phyloP scores from a whole-genome alignment of 805 yeast species.

The Candida michaelii region DNA sequence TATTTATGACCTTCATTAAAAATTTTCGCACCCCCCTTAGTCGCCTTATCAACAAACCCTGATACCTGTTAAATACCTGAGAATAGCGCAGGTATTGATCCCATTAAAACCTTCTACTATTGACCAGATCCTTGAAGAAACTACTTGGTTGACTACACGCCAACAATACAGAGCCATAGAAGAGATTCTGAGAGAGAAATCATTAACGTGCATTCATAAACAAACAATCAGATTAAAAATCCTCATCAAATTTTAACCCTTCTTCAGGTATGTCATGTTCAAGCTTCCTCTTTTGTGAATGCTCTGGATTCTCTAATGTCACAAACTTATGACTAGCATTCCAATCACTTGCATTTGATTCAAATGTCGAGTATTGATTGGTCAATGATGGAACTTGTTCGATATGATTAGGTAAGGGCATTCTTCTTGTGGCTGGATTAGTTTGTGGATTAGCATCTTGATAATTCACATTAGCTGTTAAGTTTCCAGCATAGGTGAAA shows the following conservation, averaged over 20 bases:
- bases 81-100: too few species aligned
- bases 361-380: slow-evolving; percentile 43
- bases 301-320: background rate
- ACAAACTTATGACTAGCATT: background rate
- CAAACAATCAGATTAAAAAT: slow-evolving; percentile 40
- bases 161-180: too few species aligned
- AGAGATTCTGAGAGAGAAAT: too few species aligned
- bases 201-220: slow-evolving; percentile 1
- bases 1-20: slow-evolving; percentile 1
- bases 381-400: slow-evolving; percentile 46
- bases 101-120: too few species aligned
- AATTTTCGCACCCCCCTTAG: slow-evolving; percentile 2
- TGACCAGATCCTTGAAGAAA: too few species aligned
- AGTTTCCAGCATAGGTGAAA: slow-evolving; percentile 3
- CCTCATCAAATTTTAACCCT: slow-evolving; percentile 47
- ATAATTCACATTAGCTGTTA: slow-evolving; percentile 3
- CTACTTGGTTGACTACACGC: too few species aligned
- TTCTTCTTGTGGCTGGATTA: slow-evolving; percentile 21
- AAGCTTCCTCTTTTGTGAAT: slow-evolving; percentile 5
- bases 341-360: slow-evolving; percentile 22
- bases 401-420: slow-evolving; percentile 43
- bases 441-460: slow-evolving; percentile 10
- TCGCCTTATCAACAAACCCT: too few species aligned
- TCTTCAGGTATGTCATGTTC: slow-evolving; percentile 24
- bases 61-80: too few species aligned